Conservation (phyloP, 2,329 filamentous ascomycete species). For the Thelonectria blattea region DNA sequence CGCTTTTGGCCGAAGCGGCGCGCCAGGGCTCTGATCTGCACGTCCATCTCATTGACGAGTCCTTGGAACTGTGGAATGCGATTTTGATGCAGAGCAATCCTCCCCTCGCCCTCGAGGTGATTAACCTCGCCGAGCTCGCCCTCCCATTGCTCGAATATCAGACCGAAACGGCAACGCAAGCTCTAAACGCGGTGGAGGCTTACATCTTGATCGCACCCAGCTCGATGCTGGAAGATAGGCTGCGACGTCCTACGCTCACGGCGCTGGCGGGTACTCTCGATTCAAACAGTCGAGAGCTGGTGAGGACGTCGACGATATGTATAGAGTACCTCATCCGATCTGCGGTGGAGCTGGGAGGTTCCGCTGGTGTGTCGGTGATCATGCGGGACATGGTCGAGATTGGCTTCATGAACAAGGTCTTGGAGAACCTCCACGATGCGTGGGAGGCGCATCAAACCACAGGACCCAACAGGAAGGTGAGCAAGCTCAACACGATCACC, state of each 20-base stretch:
- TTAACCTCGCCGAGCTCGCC: conserved; percentile 65
- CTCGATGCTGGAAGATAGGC: conserved; percentile 65
- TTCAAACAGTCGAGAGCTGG: conserved; percentile 62
- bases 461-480: conserved; percentile 75
- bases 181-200: conserved; percentile 69
- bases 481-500: conserved; percentile 74
- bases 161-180: conserved; percentile 66
- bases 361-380: conserved; percentile 66
- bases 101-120: conserved; percentile 66
- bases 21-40: conserved; percentile 76
- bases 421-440: conserved; percentile 70
- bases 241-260: conserved; percentile 56
- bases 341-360: conserved; percentile 66
- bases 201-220: conserved; percentile 75
- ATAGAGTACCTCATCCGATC: conserved; percentile 70
- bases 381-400: conserved; percentile 69
- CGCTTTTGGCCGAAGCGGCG: conserved; percentile 81
- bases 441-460: conserved; percentile 80
- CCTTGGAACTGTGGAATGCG: conserved; percentile 85
- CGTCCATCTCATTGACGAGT: conserved; percentile 88
- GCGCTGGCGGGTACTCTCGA: conserved; percentile 58
- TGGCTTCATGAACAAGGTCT: conserved; percentile 66
- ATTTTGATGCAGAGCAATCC: conserved; percentile 71
- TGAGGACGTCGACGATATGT: conserved; percentile 63
- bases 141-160: conserved; percentile 72